Evolutionary conservation across 2,329 filamentous ascomycete species (phyloP), one percentile per base, ranked within the genome.

Genomic region (Paracoccidioides brasiliensis): DNA sequence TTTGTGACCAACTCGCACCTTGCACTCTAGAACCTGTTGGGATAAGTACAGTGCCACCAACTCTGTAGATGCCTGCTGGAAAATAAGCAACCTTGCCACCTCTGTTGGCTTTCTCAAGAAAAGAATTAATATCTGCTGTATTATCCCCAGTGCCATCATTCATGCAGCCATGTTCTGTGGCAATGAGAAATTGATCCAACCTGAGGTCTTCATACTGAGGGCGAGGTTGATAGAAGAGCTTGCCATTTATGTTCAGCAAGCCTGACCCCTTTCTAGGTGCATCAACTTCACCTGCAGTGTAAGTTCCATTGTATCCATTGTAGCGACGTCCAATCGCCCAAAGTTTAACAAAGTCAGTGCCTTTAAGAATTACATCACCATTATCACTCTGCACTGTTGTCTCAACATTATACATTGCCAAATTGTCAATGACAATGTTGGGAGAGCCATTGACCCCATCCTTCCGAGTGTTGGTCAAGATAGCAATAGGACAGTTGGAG

Each of bases 61-160:
- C 74, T 55, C 86, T 69, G 68, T 90, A 89, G 52, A 83, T 79
- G 55, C 87, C 87, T 64, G 85, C 83, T 64, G 88, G 85, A 61
- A 91, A 85, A 72, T 83, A 90, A 56, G 88, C 78, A 59, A 91
- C 70, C 62, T 85, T 78, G 52, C 51, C 61, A n/a, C 12, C 28
- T n/a, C 50, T 41, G 1, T 33, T 49, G 10, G 53, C 42, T 22
- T 52, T 32, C 41, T 57, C 15, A 45, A 56, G 50, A 28, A 56
- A 48, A 33, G n/a, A 28, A 48, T 54, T 56, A 33, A 56, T 53
- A 10, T n/a, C 49, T 12, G 15, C 42, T 14, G 55, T 48, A 9
- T 56, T 35, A 43, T 56, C 55, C 7, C 55, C 50, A 7, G 55
- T 56, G 4, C 50, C 49, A 41, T 56, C 55, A 33, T 56, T 56